Evolutionary conservation across 1,284 basidiomycete species (phyloP).

Genomic region (Rhodotorula glutinis): DNA sequence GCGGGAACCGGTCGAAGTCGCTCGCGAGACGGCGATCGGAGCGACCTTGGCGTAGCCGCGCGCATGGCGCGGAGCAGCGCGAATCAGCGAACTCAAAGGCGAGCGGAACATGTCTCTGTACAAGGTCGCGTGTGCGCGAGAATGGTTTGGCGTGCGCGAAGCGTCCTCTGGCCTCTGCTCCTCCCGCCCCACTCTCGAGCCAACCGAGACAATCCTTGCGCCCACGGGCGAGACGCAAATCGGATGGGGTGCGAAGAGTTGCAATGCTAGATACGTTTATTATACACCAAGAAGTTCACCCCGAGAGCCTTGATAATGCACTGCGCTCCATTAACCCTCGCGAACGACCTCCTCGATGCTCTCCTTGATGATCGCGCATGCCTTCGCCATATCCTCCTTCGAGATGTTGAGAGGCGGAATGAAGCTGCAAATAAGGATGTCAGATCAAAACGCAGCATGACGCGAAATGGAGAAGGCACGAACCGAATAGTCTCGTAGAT

Average conservation of each 20-base stretch:
- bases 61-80: slow-evolving; percentile 5
- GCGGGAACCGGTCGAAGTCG: slow-evolving; percentile 23
- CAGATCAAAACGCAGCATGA: neutral
- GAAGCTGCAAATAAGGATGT: slow-evolving; percentile 17
- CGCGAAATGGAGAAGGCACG: slow-evolving; percentile 3
- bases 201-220: no score
- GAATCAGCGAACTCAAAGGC: neutral
- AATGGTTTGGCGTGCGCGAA: no score
- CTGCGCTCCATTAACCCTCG: slow-evolving; percentile 33
- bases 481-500: slow-evolving; percentile 39
- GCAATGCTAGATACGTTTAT: no score
- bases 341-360: slow-evolving; percentile 60
- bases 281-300: no score
- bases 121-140: neutral
- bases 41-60: neutral
- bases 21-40: neutral
- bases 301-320: no score
- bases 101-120: slow-evolving; percentile 8
- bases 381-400: slow-evolving; percentile 61
- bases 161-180: no score
- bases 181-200: no score
- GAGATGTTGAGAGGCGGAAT: slow-evolving; percentile 63
- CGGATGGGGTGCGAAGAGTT: no score
- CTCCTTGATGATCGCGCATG: slow-evolving; percentile 60
- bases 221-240: no score